Percentiles rank a stretch among this genome's conserved stretches.
phyloP scores from a whole-genome alignment of 306 rosid genomes.

The Cucurbita ficifolia region DNA sequence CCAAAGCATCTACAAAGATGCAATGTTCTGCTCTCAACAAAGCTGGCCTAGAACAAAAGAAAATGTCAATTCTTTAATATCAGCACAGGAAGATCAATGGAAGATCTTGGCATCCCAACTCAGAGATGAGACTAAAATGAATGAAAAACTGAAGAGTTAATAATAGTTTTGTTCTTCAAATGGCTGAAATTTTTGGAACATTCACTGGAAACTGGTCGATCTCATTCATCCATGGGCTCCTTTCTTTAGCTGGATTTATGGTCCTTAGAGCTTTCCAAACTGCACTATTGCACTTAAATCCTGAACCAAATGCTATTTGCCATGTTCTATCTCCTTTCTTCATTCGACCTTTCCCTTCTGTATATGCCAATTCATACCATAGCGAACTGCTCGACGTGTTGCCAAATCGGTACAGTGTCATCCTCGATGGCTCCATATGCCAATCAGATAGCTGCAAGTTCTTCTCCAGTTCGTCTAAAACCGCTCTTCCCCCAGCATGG shows the following conservation, averaged over 20 bases:
- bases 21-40: slow-evolving; percentile 6
- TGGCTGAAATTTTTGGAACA: slow-evolving; percentile 52
- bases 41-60: slow-evolving; percentile 12
- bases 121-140: not conserved
- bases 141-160: not conserved
- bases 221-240: slow-evolving; percentile 72
- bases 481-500: slow-evolving; percentile 90
- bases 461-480: slow-evolving; percentile 80
- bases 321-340: slow-evolving; percentile 81
- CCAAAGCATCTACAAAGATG: not conserved
- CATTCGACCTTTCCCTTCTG: slow-evolving; percentile 83
- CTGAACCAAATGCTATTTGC: slow-evolving; percentile 92
- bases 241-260: slow-evolving; percentile 57
- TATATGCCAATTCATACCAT: slow-evolving; percentile 79
- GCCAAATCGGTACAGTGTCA: slow-evolving; percentile 84
- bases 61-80: slow-evolving; percentile 4
- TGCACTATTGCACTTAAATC: slow-evolving; percentile 88
- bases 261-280: slow-evolving; percentile 80
- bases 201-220: slow-evolving; percentile 58
- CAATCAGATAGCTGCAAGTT: slow-evolving; percentile 76
- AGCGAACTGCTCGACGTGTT: slow-evolving; percentile 90
- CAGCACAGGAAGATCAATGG: not conserved
- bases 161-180: slow-evolving; percentile 16
- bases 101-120: not conserved
- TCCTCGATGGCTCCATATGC: slow-evolving; percentile 97